Evolutionary conservation across 139 green algal genomes (phyloP).

Genomic region (Prasinococcaceae sp.): DNA sequence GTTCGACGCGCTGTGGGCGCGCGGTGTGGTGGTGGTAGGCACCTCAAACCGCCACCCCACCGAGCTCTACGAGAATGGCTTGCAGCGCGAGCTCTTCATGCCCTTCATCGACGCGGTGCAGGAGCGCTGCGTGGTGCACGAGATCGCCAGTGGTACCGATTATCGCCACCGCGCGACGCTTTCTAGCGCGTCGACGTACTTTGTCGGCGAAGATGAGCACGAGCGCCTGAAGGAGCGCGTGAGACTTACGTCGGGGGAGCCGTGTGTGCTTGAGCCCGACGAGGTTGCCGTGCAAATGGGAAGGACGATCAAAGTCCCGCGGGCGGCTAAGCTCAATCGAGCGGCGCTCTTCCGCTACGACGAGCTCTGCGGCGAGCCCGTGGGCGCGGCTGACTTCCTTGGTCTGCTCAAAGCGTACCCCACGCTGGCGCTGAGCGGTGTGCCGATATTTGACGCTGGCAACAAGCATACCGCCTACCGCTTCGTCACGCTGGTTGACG

Average conservation of each 20-base stretch:
- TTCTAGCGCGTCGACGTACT: too few relatives aligned
- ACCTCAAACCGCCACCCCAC: slow-evolving; percentile 74
- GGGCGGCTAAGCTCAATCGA: too few relatives aligned
- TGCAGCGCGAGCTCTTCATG: slow-evolving; percentile 88
- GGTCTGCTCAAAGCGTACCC: slow-evolving; percentile 49
- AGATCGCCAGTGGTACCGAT: slow-evolving; percentile 71
- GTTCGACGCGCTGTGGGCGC: slow-evolving; percentile 14
- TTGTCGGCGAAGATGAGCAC: too few relatives aligned
- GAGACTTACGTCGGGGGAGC: too few relatives aligned
- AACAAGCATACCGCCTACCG: slow-evolving; percentile 53
- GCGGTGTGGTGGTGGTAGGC: slow-evolving; percentile 44
- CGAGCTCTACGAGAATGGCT: slow-evolving; percentile 77
- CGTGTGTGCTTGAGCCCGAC: too few relatives aligned
- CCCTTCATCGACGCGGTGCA: slow-evolving; percentile 78
- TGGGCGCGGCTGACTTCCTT: slow-evolving; percentile 75
- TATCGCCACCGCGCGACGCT: slow-evolving; percentile 50
- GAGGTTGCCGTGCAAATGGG: too few relatives aligned
- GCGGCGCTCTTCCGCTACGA: slow-evolving; percentile 59
- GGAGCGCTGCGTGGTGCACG: slow-evolving; percentile 59
- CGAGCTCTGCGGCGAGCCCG: slow-evolving; percentile 61
- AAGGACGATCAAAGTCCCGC: too few relatives aligned
- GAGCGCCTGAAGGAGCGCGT: too few relatives aligned
- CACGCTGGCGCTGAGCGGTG: slow-evolving; percentile 54
- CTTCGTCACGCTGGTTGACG: slow-evolving; percentile 86
- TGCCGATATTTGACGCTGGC: slow-evolving; percentile 54